Evolutionary conservation across 163 green algal genomes (phyloP), one percentile per base, ranked within the genome.

Genomic region (Chlorella variabilis): DNA sequence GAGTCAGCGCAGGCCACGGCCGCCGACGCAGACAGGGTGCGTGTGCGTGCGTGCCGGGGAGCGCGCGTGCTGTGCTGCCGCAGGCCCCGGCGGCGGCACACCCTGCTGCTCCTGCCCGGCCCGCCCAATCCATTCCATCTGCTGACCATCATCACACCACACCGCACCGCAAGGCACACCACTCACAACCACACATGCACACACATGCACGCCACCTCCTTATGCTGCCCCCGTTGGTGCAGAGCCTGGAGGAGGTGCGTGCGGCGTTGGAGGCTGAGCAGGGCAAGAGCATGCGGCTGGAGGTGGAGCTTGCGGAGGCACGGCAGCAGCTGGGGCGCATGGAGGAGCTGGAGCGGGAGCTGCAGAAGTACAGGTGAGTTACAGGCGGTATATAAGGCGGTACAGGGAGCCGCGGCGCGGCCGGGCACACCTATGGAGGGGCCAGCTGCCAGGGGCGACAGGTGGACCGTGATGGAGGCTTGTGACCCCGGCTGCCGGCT

Each of bases 241-340:
- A 91, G 86, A 71, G 79, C 21, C 67, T 83, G 49, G 89, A 89
- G 39, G 88, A 92, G 25, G 71, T 83, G 36, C 77, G 89, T 0
- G 80, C 68, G 1, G 83, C 77, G 20, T 63, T 88, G 63, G 73
- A 79, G 51, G 81, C 48, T 4, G 91, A 96, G 86, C 87, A 94
- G 78, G 69, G 71, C 31, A 85, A 88, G 78, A 78, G 80, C 17
- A 83, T 97, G 51, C 85, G 87, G 77, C 83, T 96, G 79, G 92
- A 96, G 87, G 93, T 92, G 45, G 80, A 93, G 80, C 38, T 91
- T 8, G 93, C 92, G 36, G 93, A 96, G 82, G 80, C 89, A 11
- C 81, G 70, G 17, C 84, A 92, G 80, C 54, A 82, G 58, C 83
- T 91, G 56, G 70, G 62, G 15, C 56, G 41, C 27, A 85, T 92